Evolutionary conservation across 495 filamentous ascomycete species (phyloP).

Genomic region (Tricharina praecox): DNA sequence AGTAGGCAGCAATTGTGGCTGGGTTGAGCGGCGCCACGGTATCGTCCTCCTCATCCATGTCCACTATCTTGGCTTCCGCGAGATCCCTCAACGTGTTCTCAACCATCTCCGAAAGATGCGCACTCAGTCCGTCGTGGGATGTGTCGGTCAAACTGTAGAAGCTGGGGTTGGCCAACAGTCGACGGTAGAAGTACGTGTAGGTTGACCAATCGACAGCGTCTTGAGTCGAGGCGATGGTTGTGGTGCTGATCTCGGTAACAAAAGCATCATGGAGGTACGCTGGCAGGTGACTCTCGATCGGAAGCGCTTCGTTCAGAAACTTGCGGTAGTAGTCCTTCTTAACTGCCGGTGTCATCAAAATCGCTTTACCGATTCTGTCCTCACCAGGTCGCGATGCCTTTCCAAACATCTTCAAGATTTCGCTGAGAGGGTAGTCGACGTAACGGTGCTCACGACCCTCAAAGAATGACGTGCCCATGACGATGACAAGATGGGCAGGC

Average conservation of each 20-base stretch:
- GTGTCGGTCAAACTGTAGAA: conserved; percentile 85
- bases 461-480: conserved; percentile 99
- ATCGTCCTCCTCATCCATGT: conserved; percentile 92
- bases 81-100: conserved; percentile 86
- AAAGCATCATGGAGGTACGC: conserved; percentile 87
- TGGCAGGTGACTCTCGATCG: conserved; percentile 87
- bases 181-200: conserved; percentile 96
- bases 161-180: conserved; percentile 89
- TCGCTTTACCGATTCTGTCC: conserved; percentile 71
- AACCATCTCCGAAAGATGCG: conserved; percentile 87
- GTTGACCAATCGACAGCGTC: conserved; percentile 98
- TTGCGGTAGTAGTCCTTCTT: conserved; percentile 98
- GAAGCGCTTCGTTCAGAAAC: conserved; percentile 90
- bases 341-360: conserved; percentile 84
- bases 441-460: conserved; percentile 95
- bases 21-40: conserved; percentile 77
- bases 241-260: conserved; percentile 87
- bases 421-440: conserved; percentile 86
- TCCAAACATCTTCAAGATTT: conserved; percentile 99
- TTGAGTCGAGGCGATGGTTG: conserved; percentile 82
- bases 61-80: conserved; percentile 84
- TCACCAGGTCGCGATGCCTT: conserved; percentile 63
- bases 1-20: conserved; percentile 95
- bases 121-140: conserved; percentile 81
- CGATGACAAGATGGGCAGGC: conserved; percentile 74